Conservation (phyloP, 2,329 filamentous ascomycete species). For the Alternaria triticimaculans region DNA sequence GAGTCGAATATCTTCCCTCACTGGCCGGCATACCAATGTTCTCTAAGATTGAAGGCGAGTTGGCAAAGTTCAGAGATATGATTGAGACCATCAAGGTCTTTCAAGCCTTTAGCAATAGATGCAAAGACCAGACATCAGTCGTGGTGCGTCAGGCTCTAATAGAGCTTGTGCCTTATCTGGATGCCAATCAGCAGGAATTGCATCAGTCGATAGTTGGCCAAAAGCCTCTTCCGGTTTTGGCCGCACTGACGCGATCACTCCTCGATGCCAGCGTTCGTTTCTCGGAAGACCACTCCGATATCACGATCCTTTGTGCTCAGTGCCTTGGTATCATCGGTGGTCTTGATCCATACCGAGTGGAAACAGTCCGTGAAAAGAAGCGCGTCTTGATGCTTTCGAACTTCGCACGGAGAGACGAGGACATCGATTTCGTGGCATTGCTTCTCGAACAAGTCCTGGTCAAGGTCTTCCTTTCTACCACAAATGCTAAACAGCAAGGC, state of each 20-base stretch:
- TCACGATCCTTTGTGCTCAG: constrained; percentile 76
- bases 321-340: constrained; percentile 90
- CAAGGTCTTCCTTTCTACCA: constrained; percentile 88
- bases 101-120: constrained; percentile 73
- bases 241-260: constrained; percentile 74
- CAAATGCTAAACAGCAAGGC: constrained; percentile 84
- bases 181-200: constrained; percentile 75
- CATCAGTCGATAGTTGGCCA: constrained; percentile 82
- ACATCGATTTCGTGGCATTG: constrained; percentile 83
- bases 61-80: constrained; percentile 69
- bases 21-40: constrained; percentile 74
- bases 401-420: constrained; percentile 78
- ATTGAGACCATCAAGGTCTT: constrained; percentile 72
- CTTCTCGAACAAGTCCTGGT: constrained; percentile 87
- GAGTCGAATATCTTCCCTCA: constrained; percentile 79
- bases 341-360: constrained; percentile 87
- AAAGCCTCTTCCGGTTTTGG: constrained; percentile 77
- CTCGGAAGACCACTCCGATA: constrained; percentile 69
- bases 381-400: constrained; percentile 89
- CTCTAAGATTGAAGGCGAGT: constrained; percentile 68
- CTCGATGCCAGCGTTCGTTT: constrained; percentile 87
- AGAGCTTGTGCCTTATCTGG: constrained; percentile 78
- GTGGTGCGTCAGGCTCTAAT: constrained; percentile 82
- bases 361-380: constrained; percentile 76
- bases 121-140: constrained; percentile 82